These are phyloP conservation scores for Mesembryanthemum crystallinum DNA, from an alignment of 148 eudicot genomes.

Conservation along the genomic window DNA sequence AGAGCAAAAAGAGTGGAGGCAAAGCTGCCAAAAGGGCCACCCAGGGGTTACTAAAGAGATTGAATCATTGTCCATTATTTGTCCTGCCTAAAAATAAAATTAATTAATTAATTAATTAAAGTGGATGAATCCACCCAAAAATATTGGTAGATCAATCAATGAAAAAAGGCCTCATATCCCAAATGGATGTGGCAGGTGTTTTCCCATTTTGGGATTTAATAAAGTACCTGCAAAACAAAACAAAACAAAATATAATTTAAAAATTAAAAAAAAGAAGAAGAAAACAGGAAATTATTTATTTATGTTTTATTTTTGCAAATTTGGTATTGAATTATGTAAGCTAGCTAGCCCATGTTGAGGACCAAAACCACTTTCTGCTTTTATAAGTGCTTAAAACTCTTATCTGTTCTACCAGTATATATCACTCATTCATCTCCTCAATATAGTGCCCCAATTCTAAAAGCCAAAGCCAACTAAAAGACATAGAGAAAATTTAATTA, in stretches of 20 bases:
- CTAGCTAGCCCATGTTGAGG: background rate
- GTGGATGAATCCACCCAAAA: background rate
- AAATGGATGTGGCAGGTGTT: background rate
- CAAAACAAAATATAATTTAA: background rate
- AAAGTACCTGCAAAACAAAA: background rate
- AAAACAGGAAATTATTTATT: background rate
- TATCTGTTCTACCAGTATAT: background rate
- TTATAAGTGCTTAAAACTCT: conserved; percentile 4
- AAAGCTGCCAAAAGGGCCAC: background rate
- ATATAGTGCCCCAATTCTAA: background rate
- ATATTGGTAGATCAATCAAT: background rate
- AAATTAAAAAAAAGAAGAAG: background rate
- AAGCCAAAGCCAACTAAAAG: background rate
- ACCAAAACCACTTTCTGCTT: background rate
- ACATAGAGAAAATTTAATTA: background rate
- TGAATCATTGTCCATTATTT: background rate
- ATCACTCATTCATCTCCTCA: background rate
- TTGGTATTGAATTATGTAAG: conserved; percentile 1
- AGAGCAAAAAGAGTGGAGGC: conserved; percentile 4
- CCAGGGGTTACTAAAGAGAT: background rate
- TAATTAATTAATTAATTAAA: background rate
- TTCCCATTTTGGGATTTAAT: background rate
- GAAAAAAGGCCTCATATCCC: background rate
- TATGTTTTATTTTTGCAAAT: too few relatives aligned
- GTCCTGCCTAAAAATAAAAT: background rate